These are phyloP conservation scores for Akanthomyces muscarius DNA, from an alignment of 2,329 filamentous ascomycete genomes.

Conservation along the genomic window DNA sequence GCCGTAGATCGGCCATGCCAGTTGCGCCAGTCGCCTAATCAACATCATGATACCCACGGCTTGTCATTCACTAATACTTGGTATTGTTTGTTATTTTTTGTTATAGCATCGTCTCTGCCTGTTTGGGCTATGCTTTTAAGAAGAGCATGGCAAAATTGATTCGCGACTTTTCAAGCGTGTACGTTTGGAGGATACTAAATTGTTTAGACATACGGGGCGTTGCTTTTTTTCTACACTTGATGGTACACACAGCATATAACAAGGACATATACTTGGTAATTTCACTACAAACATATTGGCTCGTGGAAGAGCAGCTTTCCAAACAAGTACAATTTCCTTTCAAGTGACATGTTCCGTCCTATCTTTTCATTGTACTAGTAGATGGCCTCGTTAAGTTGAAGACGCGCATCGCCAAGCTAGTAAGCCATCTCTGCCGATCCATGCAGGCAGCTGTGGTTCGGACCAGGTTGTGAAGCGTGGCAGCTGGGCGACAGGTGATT, in stretches of 20 bases:
- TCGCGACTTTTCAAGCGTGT: background rate
- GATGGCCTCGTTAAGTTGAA: background rate
- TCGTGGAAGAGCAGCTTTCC: background rate
- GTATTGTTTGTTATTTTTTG: background rate
- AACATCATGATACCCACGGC: conserved; percentile 12
- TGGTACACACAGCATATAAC: background rate
- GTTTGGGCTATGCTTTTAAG: background rate
- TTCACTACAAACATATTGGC: background rate
- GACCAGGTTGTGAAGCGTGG: background rate
- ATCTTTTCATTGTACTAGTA: too few relatives aligned
- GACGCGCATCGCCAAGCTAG: background rate
- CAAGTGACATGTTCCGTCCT: background rate
- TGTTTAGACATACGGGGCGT: background rate
- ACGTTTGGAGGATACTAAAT: background rate
- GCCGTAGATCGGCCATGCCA: conserved; percentile 23
- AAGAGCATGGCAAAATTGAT: background rate
- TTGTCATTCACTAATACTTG: conserved; percentile 3
- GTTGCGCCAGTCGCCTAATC: conserved; percentile 16
- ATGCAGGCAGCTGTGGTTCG: background rate
- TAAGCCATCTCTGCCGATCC: background rate
- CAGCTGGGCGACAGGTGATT: background rate
- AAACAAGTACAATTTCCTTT: background rate
- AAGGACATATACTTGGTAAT: conserved; percentile 14
- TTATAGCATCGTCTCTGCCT: background rate
- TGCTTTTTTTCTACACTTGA: background rate